These are phyloP conservation scores for Irpex sp. DNA, from an alignment of 1,284 basidiomycete species.

Conservation along the genomic window DNA sequence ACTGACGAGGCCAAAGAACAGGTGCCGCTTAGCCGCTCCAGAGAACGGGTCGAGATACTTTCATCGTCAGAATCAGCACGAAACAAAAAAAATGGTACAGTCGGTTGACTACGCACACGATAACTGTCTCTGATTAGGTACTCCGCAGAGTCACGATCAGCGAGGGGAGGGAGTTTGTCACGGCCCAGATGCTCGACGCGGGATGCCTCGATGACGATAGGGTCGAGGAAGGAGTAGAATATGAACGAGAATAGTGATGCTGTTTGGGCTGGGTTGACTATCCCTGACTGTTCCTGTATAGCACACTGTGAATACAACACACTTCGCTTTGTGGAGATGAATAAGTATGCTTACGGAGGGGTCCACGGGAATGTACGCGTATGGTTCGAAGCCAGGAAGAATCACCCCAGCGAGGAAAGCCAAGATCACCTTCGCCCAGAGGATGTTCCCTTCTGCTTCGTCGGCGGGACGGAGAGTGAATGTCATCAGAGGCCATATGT, in stretches of 20 bases:
- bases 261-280: conserved; percentile 62
- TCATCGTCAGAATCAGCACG: not conserved
- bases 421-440: conserved; percentile 1
- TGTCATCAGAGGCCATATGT: conserved; percentile 5
- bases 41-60: conserved; percentile 29
- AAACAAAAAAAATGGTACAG: too few relatives aligned
- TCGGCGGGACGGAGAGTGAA: not conserved
- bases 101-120: conserved; percentile 17
- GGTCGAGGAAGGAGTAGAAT: conserved; percentile 51
- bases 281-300: conserved; percentile 33
- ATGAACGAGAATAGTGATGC: conserved; percentile 51
- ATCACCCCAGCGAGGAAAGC: not conserved
- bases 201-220: conserved; percentile 23
- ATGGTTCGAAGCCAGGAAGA: conserved; percentile 36
- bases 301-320: not conserved
- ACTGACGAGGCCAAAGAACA: conserved; percentile 4
- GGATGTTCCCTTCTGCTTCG: not conserved
- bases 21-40: conserved; percentile 10
- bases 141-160: conserved; percentile 39
- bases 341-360: conserved; percentile 32
- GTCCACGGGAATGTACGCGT: conserved; percentile 37
- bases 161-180: conserved; percentile 34
- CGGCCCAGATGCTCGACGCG: conserved; percentile 19
- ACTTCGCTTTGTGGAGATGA: not conserved
- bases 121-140: conserved; percentile 32